Conservation (phyloP, 441 rosid species). For the Brassica hybrid region DNA sequence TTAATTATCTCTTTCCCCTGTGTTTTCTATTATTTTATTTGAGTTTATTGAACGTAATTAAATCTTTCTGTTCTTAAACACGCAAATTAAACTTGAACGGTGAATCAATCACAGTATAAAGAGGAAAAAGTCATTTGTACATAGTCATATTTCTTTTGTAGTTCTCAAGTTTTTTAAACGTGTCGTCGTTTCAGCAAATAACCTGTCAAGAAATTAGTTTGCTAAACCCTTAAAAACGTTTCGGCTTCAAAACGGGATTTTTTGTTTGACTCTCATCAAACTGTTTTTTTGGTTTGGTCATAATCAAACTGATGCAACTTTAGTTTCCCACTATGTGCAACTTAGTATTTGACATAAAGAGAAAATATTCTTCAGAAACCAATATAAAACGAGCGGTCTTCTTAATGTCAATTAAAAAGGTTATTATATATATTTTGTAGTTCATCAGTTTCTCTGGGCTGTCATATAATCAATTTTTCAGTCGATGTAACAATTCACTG, state of each 20-base stretch:
- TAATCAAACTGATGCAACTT: background rate
- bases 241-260: background rate
- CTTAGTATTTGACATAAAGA: background rate
- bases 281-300: background rate
- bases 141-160: background rate
- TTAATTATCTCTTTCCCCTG: background rate
- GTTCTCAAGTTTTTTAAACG: background rate
- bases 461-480: slow-evolving; percentile 3
- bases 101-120: background rate
- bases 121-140: slow-evolving; percentile 2
- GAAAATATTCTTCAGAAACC: background rate
- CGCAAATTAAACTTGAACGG: background rate
- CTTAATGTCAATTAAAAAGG: no score
- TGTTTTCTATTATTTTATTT: background rate
- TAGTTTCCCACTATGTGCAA: background rate
- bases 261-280: background rate
- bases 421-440: no score
- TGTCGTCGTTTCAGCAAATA: slow-evolving; percentile 5
- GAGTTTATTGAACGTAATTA: background rate
- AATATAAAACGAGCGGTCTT: background rate
- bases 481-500: slow-evolving; percentile 38
- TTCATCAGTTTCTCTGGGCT: background rate
- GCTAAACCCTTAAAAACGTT: background rate
- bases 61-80: background rate
- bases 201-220: background rate